Base-by-base conservation (phyloP, 108 stramenopile species). In the Cyclotella baltica region DNA sequence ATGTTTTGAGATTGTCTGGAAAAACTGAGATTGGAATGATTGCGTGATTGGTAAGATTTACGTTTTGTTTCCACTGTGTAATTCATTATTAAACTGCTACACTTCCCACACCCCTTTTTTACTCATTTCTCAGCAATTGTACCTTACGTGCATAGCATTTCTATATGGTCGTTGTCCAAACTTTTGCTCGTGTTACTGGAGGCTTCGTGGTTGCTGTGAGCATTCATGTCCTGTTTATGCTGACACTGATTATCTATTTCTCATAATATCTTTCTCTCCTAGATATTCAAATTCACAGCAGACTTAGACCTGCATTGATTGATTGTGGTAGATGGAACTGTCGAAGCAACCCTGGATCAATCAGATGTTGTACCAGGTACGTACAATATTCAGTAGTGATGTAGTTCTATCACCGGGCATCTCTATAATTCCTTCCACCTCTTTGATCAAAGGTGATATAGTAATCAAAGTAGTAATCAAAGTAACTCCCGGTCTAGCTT, bases 351-450 rank as follows among this genome's bases (percentile, higher is more conserved):
- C 22, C 61, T 88, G 18, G 38, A 79, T 29, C 83, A 87, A 28
- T 71, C 63, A 10, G 75, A 88, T 46, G 69, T 91, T 11, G 90
- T 91, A 0, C 90, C 90, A 29, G 89, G 89, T 36, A 87, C 88
- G 51, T 43, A 13, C 40, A 43, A 43, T 11, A 11, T 8, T 13
- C 10, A 43, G 40, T 13, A 11, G 40, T 13, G 13, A 11, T 43
- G 40, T 11, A 43, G 13, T 13, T 8, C 13, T 43, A 11, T 13
- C 8, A 8, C 8, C 40, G 40, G 10, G 10, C 8, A 43, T 13
- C n/a, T n/a, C n/a, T n/a, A n/a, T n/a, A n/a, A n/a, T n/a, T n/a
- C n/a, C n/a, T n/a, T n/a, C n/a, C n/a, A n/a, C n/a, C n/a, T n/a
- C n/a, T n/a, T n/a, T n/a, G n/a, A n/a, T 52, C 51, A n/a, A n/a